Evolutionary conservation across 208 protist genomes (phyloP).

Genomic region (Acanthamoeba castellanii): DNA sequence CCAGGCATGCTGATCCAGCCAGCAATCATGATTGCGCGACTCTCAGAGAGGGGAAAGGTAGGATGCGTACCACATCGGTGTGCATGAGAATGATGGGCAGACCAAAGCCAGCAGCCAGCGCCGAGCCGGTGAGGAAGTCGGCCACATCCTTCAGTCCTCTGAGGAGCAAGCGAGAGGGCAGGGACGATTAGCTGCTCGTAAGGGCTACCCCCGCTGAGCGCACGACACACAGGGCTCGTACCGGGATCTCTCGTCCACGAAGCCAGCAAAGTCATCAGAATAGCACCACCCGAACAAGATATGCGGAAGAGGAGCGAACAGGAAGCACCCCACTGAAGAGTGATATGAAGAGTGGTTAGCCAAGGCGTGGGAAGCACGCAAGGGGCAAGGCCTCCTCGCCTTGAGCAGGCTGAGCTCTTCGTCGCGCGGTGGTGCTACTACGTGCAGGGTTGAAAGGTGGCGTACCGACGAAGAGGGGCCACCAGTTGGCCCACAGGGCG

Average conservation of each 20-base stretch:
- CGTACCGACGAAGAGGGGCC: slow-evolving; percentile 1
- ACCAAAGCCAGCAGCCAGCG: neutral
- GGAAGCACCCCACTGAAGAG: slow-evolving; percentile 15
- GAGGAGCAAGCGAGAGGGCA: neutral
- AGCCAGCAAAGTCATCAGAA: neutral
- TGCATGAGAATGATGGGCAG: neutral
- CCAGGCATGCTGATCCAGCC: neutral
- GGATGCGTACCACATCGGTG: neutral
- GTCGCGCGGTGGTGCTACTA: neutral
- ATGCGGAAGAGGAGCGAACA: slow-evolving; percentile 1
- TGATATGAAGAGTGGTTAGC: too few relatives aligned
- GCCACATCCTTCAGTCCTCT: neutral
- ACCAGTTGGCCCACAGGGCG: slow-evolving; percentile 27
- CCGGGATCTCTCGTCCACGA: neutral
- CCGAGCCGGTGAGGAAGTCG: neutral
- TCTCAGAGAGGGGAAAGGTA: neutral
- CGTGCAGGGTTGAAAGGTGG: neutral
- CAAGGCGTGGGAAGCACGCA: neutral
- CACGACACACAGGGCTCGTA: neutral
- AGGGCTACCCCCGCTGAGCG: too few relatives aligned
- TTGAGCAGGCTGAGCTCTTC: neutral
- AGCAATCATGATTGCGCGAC: neutral
- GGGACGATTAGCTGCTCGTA: too few relatives aligned
- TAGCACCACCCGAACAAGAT: neutral
- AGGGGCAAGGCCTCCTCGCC: neutral